Evolutionary conservation across 352 stramenopile species (phyloP).

Genomic region (Globisporangium orthogonon): DNA sequence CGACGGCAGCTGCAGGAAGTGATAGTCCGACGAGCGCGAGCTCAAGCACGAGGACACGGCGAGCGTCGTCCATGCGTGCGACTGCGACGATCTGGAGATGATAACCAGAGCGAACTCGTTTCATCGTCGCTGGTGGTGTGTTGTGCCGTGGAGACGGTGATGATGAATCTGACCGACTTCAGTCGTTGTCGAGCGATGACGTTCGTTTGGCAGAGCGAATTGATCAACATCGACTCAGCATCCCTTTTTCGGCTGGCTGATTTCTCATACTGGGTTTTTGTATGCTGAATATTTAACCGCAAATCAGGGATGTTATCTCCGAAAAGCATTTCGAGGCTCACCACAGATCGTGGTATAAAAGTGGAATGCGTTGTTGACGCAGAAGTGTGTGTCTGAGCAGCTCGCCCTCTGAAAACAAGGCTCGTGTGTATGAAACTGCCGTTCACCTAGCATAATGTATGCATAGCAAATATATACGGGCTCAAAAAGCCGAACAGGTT

Average conservation of each 20-base stretch:
- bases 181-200: too few species aligned
- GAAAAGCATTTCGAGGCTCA: not conserved
- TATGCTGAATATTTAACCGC: not conserved
- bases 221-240: not conserved
- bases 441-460: too few species aligned
- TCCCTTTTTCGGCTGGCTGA: not conserved
- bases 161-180: too few species aligned
- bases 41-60: slow-evolving; percentile 1
- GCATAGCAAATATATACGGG: not conserved
- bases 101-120: not conserved
- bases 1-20: not conserved
- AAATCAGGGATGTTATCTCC: not conserved
- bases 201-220: too few species aligned
- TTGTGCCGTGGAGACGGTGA: not conserved
- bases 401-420: not conserved
- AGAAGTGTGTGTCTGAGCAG: not conserved
- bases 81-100: slow-evolving; percentile 2
- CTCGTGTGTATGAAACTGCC: too few species aligned
- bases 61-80: slow-evolving; percentile 7
- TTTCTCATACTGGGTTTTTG: not conserved
- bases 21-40: slow-evolving; percentile 5
- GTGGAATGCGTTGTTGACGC: not conserved
- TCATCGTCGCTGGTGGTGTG: not conserved
- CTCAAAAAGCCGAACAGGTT: not conserved
- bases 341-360: not conserved